Conservation (phyloP, 768 basidiomycete species). For the Termitomyces sp. region DNA sequence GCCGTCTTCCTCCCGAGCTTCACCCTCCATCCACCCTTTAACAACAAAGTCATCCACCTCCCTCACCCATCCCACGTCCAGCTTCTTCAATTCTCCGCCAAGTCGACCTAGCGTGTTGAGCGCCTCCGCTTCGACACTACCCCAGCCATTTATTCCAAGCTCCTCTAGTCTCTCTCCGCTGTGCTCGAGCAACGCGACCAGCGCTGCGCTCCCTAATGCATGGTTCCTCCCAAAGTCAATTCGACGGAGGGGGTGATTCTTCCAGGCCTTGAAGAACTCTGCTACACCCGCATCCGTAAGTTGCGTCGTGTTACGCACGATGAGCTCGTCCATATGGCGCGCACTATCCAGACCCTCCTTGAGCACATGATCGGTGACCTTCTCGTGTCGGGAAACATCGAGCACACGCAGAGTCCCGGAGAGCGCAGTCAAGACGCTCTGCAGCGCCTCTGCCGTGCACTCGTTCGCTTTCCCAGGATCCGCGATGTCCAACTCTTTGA, state of each 20-base stretch:
- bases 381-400: conserved; percentile 66
- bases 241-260: conserved; percentile 43
- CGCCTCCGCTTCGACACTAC: conserved; percentile 48
- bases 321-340: conserved; percentile 46
- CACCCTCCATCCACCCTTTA: conserved; percentile 56
- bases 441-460: conserved; percentile 53
- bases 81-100: conserved; percentile 39
- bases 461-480: conserved; percentile 47
- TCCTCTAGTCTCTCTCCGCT: conserved; percentile 55
- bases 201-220: conserved; percentile 46
- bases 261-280: conserved; percentile 62
- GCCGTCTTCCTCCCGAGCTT: conserved; percentile 11
- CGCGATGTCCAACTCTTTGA: conserved; percentile 69
- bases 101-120: conserved; percentile 30
- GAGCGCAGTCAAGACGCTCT: conserved; percentile 49
- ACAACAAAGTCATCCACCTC: conserved; percentile 80
- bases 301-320: conserved; percentile 50
- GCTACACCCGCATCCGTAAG: conserved; percentile 72
- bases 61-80: conserved; percentile 88
- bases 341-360: conserved; percentile 55
- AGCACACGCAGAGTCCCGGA: conserved; percentile 58
- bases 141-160: conserved; percentile 79
- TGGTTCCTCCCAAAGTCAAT: conserved; percentile 67
- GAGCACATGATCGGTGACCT: conserved; percentile 60
- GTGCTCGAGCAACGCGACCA: conserved; percentile 63